Evolutionary conservation across 1,284 basidiomycete species (phyloP), one percentile per base, ranked within the genome.

Genomic region (Ceratobasidium sp.): DNA sequence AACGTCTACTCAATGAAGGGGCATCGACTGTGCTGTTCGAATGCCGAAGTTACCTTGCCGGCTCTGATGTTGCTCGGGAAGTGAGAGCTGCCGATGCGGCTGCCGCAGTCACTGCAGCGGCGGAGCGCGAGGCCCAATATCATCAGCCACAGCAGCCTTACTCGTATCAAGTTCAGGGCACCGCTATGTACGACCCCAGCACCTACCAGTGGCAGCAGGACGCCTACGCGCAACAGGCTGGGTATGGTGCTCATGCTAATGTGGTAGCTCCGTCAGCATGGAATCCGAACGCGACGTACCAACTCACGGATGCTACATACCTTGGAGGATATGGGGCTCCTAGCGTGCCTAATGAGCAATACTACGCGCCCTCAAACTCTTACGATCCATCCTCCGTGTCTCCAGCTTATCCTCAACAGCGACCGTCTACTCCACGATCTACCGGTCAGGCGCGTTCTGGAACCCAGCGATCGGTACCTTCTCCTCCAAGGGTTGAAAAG

Each of bases 21-120:
- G 62, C 62, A 0, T n/a, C 62, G 1, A 42, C 62, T 35, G 49
- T 65, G 2, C 27, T 65, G 22, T 65, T 65, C 35, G 62, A 53
- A 27, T 65, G 49, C 20, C 62, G 62, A 1, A 53, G 49, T 25
- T 65, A 53, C 31, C n/a, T 53, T 34, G 35, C 49, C 8, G 50
- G 62, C 31, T 65, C 62, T 22, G 50, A 54, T 13, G 50, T 65
- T 12, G 35, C 50, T 25, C 49, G 38, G 10, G 62, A 53, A 29
- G 35, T 54, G 10, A 15, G 27, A 20, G 60, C 60, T 3, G 60
- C 60, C 1, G 60, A 64, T 27, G 32, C 31, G 5, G 60, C 47
- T 2, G 55, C 55, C 2, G 47, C 58, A 10, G 60, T 17, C 27
- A 40, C n/a, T n/a, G 34, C 45, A n/a, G 45, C 55, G 10, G 13